These are phyloP conservation scores for Cadophora sp. DNA, from an alignment of 2,329 filamentous ascomycete genomes.

Conservation along the genomic window DNA sequence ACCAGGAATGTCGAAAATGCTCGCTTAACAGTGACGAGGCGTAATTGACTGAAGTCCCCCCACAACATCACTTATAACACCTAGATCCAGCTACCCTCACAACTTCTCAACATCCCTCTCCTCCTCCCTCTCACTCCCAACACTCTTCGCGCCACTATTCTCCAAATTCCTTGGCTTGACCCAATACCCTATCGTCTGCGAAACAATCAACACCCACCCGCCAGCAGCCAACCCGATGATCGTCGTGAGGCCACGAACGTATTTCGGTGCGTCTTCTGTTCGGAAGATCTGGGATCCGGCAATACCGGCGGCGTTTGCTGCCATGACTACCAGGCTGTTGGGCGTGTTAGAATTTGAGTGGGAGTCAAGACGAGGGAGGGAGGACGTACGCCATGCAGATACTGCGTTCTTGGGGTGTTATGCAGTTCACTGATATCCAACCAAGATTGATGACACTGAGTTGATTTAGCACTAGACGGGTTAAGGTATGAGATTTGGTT, in stretches of 20 bases:
- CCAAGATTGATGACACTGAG: conserved; percentile 39
- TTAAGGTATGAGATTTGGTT: background rate
- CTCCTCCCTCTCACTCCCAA: conserved; percentile 1
- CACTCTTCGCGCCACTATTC: conserved; percentile 10
- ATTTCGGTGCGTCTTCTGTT: conserved; percentile 42
- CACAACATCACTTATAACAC: background rate
- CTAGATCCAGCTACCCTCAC: background rate
- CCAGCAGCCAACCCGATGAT: conserved; percentile 19
- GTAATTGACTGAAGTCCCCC: background rate
- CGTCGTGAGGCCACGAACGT: conserved; percentile 24
- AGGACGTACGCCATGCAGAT: conserved; percentile 41
- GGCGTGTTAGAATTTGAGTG: conserved; percentile 30
- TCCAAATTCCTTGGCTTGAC: background rate
- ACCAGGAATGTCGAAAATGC: too few species aligned
- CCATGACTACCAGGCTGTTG: conserved; percentile 42
- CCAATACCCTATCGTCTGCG: conserved; percentile 9
- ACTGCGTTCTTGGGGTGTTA: conserved; percentile 41
- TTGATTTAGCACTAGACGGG: background rate
- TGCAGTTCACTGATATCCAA: conserved; percentile 44
- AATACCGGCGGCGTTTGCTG: conserved; percentile 40
- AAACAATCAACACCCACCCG: conserved; percentile 6
- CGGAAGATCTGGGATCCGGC: conserved; percentile 43
- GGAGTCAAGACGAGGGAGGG: background rate
- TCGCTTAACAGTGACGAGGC: background rate
- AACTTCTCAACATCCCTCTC: conserved; percentile 14